Evolutionary conservation across 2,329 filamentous ascomycete genomes (phyloP).

Genomic region (Fusarium mundagurra): DNA sequence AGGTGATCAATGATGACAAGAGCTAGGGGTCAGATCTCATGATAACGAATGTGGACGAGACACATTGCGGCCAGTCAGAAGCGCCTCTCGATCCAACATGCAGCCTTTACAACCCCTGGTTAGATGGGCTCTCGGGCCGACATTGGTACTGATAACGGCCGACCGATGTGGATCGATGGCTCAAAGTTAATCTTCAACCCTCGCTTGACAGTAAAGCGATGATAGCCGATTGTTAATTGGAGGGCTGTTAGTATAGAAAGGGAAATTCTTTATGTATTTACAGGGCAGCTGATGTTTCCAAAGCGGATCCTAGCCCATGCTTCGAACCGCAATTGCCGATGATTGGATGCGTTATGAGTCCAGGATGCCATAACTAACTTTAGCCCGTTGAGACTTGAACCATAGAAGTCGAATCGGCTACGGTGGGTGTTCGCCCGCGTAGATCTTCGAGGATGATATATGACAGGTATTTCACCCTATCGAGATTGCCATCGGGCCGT

Average conservation of each 20-base stretch:
- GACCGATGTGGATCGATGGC: too few species aligned
- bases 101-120: neutral
- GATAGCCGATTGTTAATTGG: neutral
- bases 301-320: neutral
- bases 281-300: neutral
- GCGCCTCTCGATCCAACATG: neutral
- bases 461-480: neutral
- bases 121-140: too few species aligned
- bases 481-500: neutral
- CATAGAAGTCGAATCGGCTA: neutral
- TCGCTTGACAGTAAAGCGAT: rapidly evolving
- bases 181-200: neutral
- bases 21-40: neutral
- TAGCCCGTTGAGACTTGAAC: neutral
- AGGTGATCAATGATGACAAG: neutral
- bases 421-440: rapidly evolving
- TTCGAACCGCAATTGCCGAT: neutral
- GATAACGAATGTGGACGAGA: neutral
- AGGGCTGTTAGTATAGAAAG: neutral
- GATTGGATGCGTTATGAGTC: neutral
- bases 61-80: neutral
- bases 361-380: too few species aligned
- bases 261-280: neutral
- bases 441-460: neutral
- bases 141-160: neutral